phyloP scores from a whole-genome alignment of 2,329 filamentous ascomycete species.

The Pseudocercospora ulei region DNA sequence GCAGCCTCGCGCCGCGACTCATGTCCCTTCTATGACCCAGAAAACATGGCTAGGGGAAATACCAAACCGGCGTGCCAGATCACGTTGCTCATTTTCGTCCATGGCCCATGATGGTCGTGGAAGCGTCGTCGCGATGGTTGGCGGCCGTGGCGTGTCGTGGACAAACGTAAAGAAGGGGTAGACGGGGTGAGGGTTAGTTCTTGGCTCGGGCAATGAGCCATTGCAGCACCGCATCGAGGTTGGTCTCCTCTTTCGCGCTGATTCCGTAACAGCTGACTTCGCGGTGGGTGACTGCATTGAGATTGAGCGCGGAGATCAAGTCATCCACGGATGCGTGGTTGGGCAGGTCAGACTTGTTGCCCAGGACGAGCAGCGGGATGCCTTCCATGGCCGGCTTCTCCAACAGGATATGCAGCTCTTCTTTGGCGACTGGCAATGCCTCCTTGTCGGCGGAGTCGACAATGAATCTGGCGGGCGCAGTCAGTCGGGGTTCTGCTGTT shows the following conservation, averaged over 20 bases:
- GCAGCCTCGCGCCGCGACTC: conserved; percentile 26
- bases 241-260: conserved; percentile 97
- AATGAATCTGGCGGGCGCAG: conserved; percentile 56
- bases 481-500: conserved; percentile 4
- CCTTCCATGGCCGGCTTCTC: conserved; percentile 73
- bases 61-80: conserved; percentile 15
- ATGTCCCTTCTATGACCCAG: conserved; percentile 22
- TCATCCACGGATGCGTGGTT: conserved; percentile 87
- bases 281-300: conserved; percentile 78
- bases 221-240: conserved; percentile 90
- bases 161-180: conserved; percentile 12
- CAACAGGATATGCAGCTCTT: conserved; percentile 85
- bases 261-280: conserved; percentile 99
- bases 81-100: conserved; percentile 12
- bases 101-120: conserved; percentile 17
- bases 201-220: conserved; percentile 88
- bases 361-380: conserved; percentile 86
- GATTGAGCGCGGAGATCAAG: conserved; percentile 81
- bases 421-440: conserved; percentile 71
- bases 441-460: conserved; percentile 85
- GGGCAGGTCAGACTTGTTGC: conserved; percentile 94
- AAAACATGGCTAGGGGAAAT: conserved; percentile 14
- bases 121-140: conserved; percentile 17
- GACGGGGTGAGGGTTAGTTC: conserved; percentile 41
- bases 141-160: conserved; percentile 21